Base-by-base conservation (phyloP, 1,139 yeast genomes). In the Pichia sp. region DNA sequence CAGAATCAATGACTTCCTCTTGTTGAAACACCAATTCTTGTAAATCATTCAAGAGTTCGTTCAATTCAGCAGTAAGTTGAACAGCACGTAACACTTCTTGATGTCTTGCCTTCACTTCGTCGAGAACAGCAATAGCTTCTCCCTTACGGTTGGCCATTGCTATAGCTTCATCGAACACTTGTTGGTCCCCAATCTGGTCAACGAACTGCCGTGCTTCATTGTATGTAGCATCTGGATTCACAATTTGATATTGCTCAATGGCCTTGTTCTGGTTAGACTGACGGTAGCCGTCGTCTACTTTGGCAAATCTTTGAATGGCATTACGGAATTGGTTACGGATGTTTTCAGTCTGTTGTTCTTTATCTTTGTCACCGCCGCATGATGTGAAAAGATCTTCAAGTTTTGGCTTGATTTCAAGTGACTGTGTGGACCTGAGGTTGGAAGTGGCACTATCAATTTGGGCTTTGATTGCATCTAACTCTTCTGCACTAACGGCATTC, bases 101-200 rank as follows among this genome's bases (percentile, higher is more conserved):
- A 76, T 95, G 99, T 76, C 99, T 86, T 49, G 89, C 84, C 74
- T 93, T 97, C 55, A 95, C 99, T 73, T 95, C 99, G 66, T 90
- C 88, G 65, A 93, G 80, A 3, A 95, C 99, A 40, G 97, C 84
- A 71, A 95, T 83, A 52, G 99, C 98, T 73, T 93, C 97, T 63
- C 99, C 99, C 67, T 96, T 85, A 74, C 97, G 85, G 53, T 65
- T 66, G 55, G 96, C 87, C 74, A 87, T 90, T 79, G 90, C 77
- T 63, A 93, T 78, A 15, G 97, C 97, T 73, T 90, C 96, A 60
- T 95, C 92, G 75, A 93, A 93, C 67, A 90, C 87, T 73, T 92
- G 98, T 69, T 87, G 90, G 54, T 90, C 87, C 63, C 87, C 87
- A 53, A 84, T 84, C 67, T 88, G 93, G 51, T 66, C 59, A 45